A percentile compares a stretch with the other conserved stretches of the same genome.
phyloP scores from a whole-genome alignment of 176 grass and related monocot genomes.

The Dactylis glomerata region DNA sequence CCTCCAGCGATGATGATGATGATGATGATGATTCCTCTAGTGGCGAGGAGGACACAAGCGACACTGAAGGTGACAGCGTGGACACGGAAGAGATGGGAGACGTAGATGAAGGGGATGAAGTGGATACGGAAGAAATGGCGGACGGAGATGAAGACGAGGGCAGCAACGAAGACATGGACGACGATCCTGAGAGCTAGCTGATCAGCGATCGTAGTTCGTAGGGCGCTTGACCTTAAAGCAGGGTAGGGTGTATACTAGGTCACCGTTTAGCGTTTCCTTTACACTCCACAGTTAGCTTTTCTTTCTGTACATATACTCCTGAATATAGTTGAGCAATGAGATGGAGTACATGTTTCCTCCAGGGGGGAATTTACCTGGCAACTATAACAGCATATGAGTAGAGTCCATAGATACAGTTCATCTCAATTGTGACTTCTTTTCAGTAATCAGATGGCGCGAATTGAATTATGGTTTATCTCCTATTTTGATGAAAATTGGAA shows the following conservation, averaged over 20 bases:
- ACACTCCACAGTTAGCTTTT: neutral
- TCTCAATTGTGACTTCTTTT: neutral
- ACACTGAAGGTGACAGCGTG: neutral
- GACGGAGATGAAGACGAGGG: neutral
- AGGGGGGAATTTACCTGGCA: neutral
- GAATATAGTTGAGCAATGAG: neutral
- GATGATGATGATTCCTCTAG: neutral
- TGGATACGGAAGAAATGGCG: too few species aligned
- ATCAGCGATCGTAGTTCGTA: neutral
- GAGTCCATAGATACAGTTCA: neutral
- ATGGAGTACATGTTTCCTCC: conserved; percentile 19
- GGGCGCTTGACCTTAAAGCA: neutral
- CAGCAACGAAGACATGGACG: neutral
- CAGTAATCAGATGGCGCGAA: too few species aligned
- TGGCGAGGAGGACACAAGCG: neutral
- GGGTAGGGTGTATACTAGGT: conserved; percentile 4
- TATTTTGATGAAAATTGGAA: neutral
- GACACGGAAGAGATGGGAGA: neutral
- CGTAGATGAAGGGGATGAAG: neutral
- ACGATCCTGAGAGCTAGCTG: neutral
- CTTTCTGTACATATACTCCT: conserved; percentile 10
- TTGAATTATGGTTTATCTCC: too few species aligned
- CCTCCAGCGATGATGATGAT: neutral
- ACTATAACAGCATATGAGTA: neutral
- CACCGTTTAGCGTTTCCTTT: neutral